Conservation (phyloP, 2,329 filamentous ascomycete species). For the Immersiporthe knoxdaviesiana region DNA sequence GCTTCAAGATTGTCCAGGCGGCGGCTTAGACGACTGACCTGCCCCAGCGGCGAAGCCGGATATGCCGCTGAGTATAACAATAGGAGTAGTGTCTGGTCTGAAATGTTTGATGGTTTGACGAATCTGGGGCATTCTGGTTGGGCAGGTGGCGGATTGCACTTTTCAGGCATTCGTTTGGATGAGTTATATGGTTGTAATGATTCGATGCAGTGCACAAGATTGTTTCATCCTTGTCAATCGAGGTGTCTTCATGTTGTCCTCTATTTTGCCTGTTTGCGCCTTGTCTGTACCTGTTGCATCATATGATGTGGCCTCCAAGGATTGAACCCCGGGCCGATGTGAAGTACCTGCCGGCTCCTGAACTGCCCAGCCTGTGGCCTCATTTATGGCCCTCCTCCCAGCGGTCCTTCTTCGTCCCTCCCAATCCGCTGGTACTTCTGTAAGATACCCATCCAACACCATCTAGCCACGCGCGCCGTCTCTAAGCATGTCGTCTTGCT, state of each 20-base stretch:
- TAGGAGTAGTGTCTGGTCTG: neutral
- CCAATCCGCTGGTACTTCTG: neutral
- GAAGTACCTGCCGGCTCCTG: neutral
- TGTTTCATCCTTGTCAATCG: neutral
- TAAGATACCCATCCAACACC: neutral
- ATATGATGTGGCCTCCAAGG: neutral
- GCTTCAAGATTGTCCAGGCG: conserved; percentile 72
- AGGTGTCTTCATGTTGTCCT: neutral
- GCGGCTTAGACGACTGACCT: conserved; percentile 48
- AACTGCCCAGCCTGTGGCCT: neutral
- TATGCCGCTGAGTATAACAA: neutral
- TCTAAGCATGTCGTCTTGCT: neutral
- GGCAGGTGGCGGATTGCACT: neutral
- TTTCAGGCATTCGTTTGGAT: conserved; percentile 1
- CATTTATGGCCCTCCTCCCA: too few relatives aligned
- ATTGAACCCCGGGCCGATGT: neutral
- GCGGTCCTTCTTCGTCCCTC: neutral
- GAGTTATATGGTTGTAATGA: conserved; percentile 1
- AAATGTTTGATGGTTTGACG: neutral
- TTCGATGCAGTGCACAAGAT: neutral
- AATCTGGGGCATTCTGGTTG: neutral
- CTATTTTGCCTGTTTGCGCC: neutral
- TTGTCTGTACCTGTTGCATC: neutral
- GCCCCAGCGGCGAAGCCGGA: neutral
- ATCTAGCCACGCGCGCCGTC: neutral